Conservation (phyloP, 2,329 filamentous ascomycete genomes). For the Pseudophaeomoniella oleicola region DNA sequence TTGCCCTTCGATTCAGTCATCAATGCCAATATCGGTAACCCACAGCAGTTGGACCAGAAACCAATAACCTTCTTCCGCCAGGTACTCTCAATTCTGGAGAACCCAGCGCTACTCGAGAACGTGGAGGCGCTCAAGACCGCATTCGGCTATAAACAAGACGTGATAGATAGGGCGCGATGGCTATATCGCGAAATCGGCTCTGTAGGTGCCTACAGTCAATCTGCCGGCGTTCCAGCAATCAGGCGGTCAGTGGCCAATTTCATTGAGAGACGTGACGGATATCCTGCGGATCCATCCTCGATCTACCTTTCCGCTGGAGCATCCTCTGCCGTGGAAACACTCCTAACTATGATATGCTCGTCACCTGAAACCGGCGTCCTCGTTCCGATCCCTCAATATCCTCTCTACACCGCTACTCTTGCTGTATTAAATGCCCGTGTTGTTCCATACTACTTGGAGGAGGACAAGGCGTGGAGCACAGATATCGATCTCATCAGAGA, state of each 20-base stretch:
- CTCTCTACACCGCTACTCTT: constrained; percentile 89
- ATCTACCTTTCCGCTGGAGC: constrained; percentile 89
- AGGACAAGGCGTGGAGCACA: constrained; percentile 75
- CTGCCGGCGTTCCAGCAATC: constrained; percentile 73
- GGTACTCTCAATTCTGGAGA: constrained; percentile 83
- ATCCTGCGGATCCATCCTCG: constrained; percentile 61
- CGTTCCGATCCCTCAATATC: constrained; percentile 94
- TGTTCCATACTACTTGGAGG: constrained; percentile 90
- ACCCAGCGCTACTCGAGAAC: constrained; percentile 70
- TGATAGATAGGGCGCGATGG: constrained; percentile 66
- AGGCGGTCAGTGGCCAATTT: constrained; percentile 83
- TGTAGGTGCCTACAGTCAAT: constrained; percentile 93
- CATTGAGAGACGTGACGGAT: constrained; percentile 84
- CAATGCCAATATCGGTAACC: constrained; percentile 97
- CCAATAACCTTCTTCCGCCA: constrained; percentile 98
- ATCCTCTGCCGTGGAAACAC: constrained; percentile 85
- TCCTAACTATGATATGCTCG: constrained; percentile 78
- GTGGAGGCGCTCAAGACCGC: constrained; percentile 59
- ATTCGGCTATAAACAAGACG: constrained; percentile 82
- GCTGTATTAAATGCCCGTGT: constrained; percentile 69
- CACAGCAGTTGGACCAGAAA: constrained; percentile 96
- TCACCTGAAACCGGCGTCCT: constrained; percentile 66
- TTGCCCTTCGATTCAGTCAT: constrained; percentile 86
- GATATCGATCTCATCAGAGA: constrained; percentile 63
- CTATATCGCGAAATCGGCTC: constrained; percentile 74